Evolutionary conservation across 768 basidiomycete genomes (phyloP).

Genomic region (Gloeostereum incarnatum): DNA sequence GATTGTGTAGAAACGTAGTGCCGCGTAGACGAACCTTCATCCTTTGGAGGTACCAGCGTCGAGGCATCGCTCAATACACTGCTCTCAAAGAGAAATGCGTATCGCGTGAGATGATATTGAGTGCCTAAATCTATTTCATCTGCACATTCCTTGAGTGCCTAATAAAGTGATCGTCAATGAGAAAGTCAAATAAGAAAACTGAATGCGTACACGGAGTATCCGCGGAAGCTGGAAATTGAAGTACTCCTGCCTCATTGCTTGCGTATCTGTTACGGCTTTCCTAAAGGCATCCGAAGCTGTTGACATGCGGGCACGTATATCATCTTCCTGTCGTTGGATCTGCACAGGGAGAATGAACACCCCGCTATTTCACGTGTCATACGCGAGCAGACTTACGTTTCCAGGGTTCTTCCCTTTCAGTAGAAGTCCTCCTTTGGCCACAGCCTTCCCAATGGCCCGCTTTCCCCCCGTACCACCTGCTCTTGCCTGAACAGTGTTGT

Average conservation of each 20-base stretch:
- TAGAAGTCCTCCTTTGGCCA: slow-evolving; percentile 81
- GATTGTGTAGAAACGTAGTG: not conserved
- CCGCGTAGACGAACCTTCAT: slow-evolving; percentile 43
- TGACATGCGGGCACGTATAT: slow-evolving; percentile 81
- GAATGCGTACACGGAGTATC: slow-evolving; percentile 66
- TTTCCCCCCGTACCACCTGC: slow-evolving; percentile 59
- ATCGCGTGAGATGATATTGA: slow-evolving; percentile 93
- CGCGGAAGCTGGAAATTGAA: slow-evolving; percentile 96
- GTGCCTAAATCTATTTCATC: slow-evolving; percentile 98
- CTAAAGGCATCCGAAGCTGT: slow-evolving; percentile 80
- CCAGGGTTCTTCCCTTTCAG: slow-evolving; percentile 91
- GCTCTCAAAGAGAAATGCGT: slow-evolving; percentile 90
- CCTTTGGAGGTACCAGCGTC: slow-evolving; percentile 66
- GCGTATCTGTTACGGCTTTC: slow-evolving; percentile 85
- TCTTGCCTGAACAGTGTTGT: slow-evolving; percentile 61
- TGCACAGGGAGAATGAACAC: slow-evolving; percentile 18
- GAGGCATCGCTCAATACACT: slow-evolving; percentile 84
- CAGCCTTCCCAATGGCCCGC: slow-evolving; percentile 82
- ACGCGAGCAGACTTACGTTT: slow-evolving; percentile 39
- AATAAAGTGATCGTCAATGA: slow-evolving; percentile 7
- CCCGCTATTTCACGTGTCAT: slow-evolving; percentile 6
- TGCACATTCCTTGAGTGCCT: slow-evolving; percentile 90
- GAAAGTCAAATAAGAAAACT: not conserved
- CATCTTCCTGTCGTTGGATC: slow-evolving; percentile 93
- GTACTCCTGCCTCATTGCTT: slow-evolving; percentile 90